Evolutionary conservation across 2,329 filamentous ascomycete species (phyloP).

Genomic region (Neonectria punicea): DNA sequence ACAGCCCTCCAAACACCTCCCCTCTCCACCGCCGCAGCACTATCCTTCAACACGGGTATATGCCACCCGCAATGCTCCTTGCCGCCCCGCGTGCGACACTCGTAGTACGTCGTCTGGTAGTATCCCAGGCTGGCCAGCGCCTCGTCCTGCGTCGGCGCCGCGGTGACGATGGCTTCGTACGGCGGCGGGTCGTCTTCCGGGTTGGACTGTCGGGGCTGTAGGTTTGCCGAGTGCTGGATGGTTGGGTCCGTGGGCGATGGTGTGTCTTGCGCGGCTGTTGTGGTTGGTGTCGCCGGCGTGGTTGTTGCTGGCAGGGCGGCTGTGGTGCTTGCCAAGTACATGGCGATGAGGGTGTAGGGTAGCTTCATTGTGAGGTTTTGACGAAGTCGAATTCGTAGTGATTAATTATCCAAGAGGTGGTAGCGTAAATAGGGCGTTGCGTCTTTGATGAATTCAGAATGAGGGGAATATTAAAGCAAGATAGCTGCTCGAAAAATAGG

Average conservation of each 20-base stretch:
- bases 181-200: constrained; percentile 35
- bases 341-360: constrained; percentile 23
- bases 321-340: neutral
- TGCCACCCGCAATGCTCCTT: constrained; percentile 51
- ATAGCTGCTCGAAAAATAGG: neutral
- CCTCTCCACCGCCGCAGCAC: constrained; percentile 33
- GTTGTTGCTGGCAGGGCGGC: constrained; percentile 13
- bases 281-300: neutral
- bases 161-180: constrained; percentile 47
- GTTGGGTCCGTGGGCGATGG: neutral
- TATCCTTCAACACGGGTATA: constrained; percentile 46
- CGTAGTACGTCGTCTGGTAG: constrained; percentile 49
- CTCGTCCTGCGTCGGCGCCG: constrained; percentile 46
- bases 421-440: neutral
- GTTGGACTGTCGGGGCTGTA: constrained; percentile 20
- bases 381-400: neutral
- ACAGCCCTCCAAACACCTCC: constrained; percentile 34
- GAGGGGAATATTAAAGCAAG: neutral
- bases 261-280: neutral
- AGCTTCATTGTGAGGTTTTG: constrained; percentile 11
- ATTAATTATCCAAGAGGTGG: neutral
- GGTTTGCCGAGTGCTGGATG: neutral
- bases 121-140: constrained; percentile 46
- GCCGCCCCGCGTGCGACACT: constrained; percentile 46
- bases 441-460: neutral